phyloP scores from a whole-genome alignment of 2,329 filamentous ascomycete species.

The Aureobasidium sp. region DNA sequence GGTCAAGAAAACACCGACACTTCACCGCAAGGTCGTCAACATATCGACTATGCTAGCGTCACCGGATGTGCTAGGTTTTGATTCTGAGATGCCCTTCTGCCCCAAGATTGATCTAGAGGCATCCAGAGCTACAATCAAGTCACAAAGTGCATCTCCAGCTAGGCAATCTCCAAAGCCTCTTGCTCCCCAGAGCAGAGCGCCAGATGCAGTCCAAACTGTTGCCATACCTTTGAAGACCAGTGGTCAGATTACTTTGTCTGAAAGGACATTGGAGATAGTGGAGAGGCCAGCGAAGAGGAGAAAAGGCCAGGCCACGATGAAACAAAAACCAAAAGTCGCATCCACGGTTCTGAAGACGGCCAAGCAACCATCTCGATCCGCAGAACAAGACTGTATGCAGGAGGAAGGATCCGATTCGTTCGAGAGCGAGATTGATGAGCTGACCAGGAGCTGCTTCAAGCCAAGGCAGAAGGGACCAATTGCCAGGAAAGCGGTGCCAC shows the following conservation, averaged over 20 bases:
- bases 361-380: not conserved
- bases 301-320: not conserved
- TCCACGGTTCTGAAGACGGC: not conserved
- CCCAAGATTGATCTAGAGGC: too few relatives aligned
- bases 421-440: constrained; percentile 6
- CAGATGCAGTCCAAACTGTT: not conserved
- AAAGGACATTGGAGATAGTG: not conserved
- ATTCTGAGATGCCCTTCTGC: not conserved
- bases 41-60: not conserved
- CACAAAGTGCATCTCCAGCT: too few relatives aligned
- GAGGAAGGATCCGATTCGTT: not conserved
- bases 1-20: not conserved
- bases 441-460: constrained; percentile 13
- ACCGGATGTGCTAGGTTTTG: constrained; percentile 5
- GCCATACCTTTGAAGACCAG: not conserved
- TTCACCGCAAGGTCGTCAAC: not conserved
- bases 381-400: not conserved
- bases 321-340: too few relatives aligned
- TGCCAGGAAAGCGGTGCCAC: not conserved
- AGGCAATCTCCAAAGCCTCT: not conserved
- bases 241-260: too few relatives aligned
- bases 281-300: not conserved
- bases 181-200: not conserved
- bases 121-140: not conserved
- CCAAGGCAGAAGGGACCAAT: not conserved